Evolutionary conservation across 495 filamentous ascomycete species (phyloP).

Genomic region (Podospora didyma): DNA sequence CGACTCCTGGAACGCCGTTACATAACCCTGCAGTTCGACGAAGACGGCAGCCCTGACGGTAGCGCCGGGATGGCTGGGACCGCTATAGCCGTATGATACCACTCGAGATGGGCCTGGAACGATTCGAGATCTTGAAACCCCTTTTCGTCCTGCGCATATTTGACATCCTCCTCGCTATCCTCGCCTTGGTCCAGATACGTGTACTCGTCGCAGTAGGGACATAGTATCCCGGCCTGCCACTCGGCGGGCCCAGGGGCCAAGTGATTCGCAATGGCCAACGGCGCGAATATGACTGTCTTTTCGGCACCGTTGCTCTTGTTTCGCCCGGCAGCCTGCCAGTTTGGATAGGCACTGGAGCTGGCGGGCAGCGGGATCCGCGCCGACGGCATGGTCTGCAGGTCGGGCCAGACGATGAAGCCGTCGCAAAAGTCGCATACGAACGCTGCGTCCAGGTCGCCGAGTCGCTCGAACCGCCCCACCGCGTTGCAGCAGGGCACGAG

Average conservation of each 20-base stretch:
- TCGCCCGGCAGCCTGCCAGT: constrained; percentile 24
- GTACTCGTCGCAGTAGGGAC: constrained; percentile 46
- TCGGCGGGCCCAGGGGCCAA: constrained; percentile 36
- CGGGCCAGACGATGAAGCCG: constrained; percentile 44
- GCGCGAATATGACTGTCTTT: constrained; percentile 44
- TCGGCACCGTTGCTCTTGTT: constrained; percentile 23
- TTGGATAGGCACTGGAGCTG: constrained; percentile 20
- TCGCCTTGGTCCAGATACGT: constrained; percentile 44
- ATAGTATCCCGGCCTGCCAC: constrained; percentile 39
- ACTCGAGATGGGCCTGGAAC: constrained; percentile 45
- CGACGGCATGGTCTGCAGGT: constrained; percentile 38
- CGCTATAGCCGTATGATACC: constrained; percentile 37
- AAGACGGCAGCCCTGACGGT: constrained; percentile 5
- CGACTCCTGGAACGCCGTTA: constrained; percentile 21
- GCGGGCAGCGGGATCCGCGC: constrained; percentile 22
- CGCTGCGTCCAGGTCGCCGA: constrained; percentile 39
- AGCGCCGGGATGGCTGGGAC: constrained; percentile 20
- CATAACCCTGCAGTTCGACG: constrained; percentile 36
- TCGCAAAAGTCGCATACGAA: constrained; percentile 50
- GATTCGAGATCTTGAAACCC: constrained; percentile 36
- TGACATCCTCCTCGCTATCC: constrained; percentile 37
- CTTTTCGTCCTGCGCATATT: constrained; percentile 37
- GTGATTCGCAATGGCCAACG: constrained; percentile 48
- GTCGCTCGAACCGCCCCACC: constrained; percentile 38
- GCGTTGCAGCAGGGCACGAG: constrained; percentile 34